Conservation (phyloP, 345 rosid genomes). For the Camelina hispida region DNA sequence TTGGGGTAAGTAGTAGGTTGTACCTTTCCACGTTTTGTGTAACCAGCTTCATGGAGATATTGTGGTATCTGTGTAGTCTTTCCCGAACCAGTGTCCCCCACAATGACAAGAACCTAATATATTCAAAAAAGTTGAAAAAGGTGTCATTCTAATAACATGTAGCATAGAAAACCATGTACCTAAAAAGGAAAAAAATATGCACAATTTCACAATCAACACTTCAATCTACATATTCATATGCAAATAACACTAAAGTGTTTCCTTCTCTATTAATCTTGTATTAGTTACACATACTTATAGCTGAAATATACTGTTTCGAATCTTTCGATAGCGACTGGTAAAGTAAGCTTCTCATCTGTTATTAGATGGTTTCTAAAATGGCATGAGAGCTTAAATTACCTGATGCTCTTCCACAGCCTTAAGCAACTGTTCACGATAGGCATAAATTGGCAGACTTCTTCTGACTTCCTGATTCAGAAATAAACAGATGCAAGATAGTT, state of each 20-base stretch:
- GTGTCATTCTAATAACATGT: constrained; percentile 19
- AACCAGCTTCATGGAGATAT: constrained; percentile 96
- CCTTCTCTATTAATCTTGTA: constrained; percentile 16
- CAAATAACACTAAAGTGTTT: constrained; percentile 10
- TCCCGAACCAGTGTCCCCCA: constrained; percentile 99
- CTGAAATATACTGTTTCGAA: constrained; percentile 6
- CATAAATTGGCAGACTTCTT: constrained; percentile 83
- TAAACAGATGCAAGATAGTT: constrained; percentile 24
- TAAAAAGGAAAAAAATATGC: neutral
- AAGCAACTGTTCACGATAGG: constrained; percentile 79
- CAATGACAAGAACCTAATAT: constrained; percentile 86
- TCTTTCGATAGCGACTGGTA: neutral
- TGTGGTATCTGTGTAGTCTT: constrained; percentile 98
- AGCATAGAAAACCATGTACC: neutral
- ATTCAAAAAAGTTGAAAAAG: neutral
- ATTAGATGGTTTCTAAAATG: neutral
- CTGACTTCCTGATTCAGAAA: constrained; percentile 70
- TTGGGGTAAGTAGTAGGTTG: constrained; percentile 20
- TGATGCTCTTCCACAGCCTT: constrained; percentile 76
- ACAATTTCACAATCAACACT: constrained; percentile 13
- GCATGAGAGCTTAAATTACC: constrained; percentile 50
- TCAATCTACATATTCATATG: constrained; percentile 24
- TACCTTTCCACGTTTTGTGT: constrained; percentile 93
- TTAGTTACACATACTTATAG: neutral
- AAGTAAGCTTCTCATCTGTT: constrained; percentile 13